These are phyloP conservation scores for Stephania yunnanensis DNA, from an alignment of 164 flowering plant genomes.

Conservation along the genomic window DNA sequence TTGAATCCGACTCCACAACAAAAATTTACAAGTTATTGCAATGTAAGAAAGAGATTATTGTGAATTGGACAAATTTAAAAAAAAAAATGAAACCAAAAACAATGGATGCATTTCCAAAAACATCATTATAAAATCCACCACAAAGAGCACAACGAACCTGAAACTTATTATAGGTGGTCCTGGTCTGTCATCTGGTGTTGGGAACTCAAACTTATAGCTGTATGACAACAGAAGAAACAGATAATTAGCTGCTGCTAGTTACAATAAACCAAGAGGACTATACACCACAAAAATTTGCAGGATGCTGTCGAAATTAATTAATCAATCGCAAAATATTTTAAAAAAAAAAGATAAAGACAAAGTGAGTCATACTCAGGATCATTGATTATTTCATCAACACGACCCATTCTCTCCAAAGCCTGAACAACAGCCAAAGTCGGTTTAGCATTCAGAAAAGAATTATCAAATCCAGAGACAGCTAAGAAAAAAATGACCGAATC, in stretches of 20 bases:
- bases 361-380: slow-evolving; percentile 80
- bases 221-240: slow-evolving; percentile 15
- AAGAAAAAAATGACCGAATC: background rate
- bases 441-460: background rate
- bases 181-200: slow-evolving; percentile 94
- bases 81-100: no score
- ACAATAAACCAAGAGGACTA: background rate
- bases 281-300: background rate
- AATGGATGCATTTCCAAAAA: background rate
- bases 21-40: background rate
- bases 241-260: background rate
- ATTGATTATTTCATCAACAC: slow-evolving; percentile 82
- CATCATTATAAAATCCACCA: background rate
- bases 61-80: background rate
- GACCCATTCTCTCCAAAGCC: slow-evolving; percentile 89
- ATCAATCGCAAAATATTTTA: background rate
- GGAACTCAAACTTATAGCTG: slow-evolving; percentile 99
- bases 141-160: slow-evolving; percentile 46
- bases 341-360: background rate
- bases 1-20: background rate
- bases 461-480: background rate
- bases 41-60: no score
- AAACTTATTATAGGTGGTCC: slow-evolving; percentile 96
- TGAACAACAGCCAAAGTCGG: slow-evolving; percentile 20
- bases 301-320: background rate